phyloP scores from a whole-genome alignment of 1,284 basidiomycete genomes.

The Trichosporon sp. region DNA sequence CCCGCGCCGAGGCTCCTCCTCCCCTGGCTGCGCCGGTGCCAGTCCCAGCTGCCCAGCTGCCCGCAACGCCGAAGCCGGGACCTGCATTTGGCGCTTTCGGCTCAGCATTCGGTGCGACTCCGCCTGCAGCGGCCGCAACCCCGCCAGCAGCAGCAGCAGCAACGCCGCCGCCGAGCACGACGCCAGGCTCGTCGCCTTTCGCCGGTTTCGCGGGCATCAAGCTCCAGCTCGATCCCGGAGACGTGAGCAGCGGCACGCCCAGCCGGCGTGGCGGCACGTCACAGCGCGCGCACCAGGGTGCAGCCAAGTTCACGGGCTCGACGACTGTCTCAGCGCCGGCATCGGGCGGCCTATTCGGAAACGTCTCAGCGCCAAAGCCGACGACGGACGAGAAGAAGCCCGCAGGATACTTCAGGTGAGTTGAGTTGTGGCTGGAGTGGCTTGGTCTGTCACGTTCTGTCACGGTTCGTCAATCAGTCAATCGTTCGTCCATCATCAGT shows the following conservation, averaged over 20 bases:
- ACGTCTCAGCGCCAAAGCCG: constrained; percentile 22
- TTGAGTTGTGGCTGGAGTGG: constrained; percentile 5
- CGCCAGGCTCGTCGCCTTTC: constrained; percentile 16
- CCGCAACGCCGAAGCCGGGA: neutral
- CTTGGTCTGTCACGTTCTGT: neutral
- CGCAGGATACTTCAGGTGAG: constrained; percentile 43
- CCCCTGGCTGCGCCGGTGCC: neutral
- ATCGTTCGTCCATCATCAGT: neutral
- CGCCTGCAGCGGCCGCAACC: constrained; percentile 4
- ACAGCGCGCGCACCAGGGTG: constrained; percentile 29
- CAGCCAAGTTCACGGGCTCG: constrained; percentile 26
- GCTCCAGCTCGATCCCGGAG: constrained; percentile 38
- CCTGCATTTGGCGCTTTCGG: neutral
- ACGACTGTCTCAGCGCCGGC: constrained; percentile 3
- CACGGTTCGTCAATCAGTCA: neutral
- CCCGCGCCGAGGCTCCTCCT: neutral
- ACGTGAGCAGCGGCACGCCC: constrained; percentile 22
- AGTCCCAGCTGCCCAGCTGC: neutral
- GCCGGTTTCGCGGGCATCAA: constrained; percentile 38
- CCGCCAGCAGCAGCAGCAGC: constrained; percentile 12
- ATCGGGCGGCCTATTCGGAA: constrained; percentile 27
- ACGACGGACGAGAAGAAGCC: constrained; percentile 24
- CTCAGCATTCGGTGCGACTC: neutral
- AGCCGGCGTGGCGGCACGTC: constrained; percentile 8
- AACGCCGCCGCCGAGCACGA: constrained; percentile 3